Evolutionary conservation across 176 grass and related monocot species (phyloP), one percentile per base, ranked within the genome.

Genomic region (Oropetium thomaeum): DNA sequence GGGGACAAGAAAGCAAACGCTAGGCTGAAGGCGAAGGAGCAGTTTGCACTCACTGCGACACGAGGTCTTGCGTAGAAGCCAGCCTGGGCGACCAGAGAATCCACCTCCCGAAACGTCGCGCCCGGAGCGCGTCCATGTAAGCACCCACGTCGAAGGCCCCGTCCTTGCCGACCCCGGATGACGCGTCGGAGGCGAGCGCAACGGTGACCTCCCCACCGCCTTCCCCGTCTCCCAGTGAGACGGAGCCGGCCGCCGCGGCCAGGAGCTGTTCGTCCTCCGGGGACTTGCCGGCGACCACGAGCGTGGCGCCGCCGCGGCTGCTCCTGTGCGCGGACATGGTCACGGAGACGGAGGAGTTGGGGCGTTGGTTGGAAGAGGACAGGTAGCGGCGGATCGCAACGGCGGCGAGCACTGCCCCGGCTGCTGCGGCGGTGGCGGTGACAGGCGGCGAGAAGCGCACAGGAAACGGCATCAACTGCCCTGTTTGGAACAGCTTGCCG

Each of bases 21-120:
- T 2, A 0, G 15, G 29, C 17, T 30, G 40, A 72, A 41, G 12
- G 5, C 13, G n/a, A 17, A 35, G 35, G 9, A 10, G 32, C 1
- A 17, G 44, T 0, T 7, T 4, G 62, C n/a, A 60, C 95, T 86
- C 68, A 98, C 95, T 76, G 85, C 41, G 73, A 44, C 20, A 98
- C 59, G 42, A 94, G 62, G 67, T 98, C 95, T 28, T 98, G 91
- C 25, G 95, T 98, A 67, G 95, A 94, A 3, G 84, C 70, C 54
- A 98, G 69, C 87, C 87, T 91, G 34, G 95, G 95, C 4, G 89
- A 90, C 91, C 95, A 98, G 12, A 98, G 71, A 52, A 95, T 62
- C 63, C 92, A 77, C 65, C 87, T 87, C 71, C 96, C 91, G 10
- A 92, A 92, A n/a, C 82, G 76, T 10, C 42, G 77, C 63, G 89